phyloP scores from a whole-genome alignment of 108 stramenopile genomes.

The Conticribra weissflogii region DNA sequence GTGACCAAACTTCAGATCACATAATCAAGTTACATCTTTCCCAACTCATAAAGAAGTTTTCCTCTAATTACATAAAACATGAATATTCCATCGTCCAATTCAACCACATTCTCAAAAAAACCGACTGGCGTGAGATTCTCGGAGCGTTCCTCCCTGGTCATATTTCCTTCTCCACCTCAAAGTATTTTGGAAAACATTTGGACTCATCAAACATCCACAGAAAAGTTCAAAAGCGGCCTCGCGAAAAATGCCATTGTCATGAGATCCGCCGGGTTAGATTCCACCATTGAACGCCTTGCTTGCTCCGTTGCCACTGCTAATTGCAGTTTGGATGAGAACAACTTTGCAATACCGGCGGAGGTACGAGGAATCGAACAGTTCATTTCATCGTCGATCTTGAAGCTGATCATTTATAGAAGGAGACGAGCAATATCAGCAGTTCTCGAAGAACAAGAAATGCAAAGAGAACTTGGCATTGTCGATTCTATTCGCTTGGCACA shows the following conservation, averaged over 20 bases:
- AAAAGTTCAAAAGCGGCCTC: neutral
- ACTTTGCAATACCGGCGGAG: neutral
- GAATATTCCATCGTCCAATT: too few species aligned
- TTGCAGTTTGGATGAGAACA: neutral
- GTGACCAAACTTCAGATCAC: too few species aligned
- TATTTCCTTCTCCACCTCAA: neutral
- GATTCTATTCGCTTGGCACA: neutral
- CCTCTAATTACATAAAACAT: too few species aligned
- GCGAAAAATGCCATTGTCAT: neutral
- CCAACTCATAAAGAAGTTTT: too few species aligned
- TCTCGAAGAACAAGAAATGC: neutral
- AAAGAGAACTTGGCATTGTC: neutral
- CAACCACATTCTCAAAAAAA: too few species aligned
- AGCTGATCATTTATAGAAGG: neutral
- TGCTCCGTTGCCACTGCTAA: neutral
- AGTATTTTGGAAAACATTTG: neutral
- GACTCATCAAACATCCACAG: neutral
- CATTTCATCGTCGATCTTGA: neutral
- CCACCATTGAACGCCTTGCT: neutral
- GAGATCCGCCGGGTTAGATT: neutral
- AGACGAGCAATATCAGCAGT: neutral
- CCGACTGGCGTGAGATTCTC: too few species aligned
- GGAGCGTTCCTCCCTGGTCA: neutral
- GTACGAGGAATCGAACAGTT: neutral
- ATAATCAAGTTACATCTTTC: too few species aligned